These are phyloP conservation scores for Rhodamnia argentea DNA, from an alignment of 345 rosid genomes.

Conservation along the genomic window DNA sequence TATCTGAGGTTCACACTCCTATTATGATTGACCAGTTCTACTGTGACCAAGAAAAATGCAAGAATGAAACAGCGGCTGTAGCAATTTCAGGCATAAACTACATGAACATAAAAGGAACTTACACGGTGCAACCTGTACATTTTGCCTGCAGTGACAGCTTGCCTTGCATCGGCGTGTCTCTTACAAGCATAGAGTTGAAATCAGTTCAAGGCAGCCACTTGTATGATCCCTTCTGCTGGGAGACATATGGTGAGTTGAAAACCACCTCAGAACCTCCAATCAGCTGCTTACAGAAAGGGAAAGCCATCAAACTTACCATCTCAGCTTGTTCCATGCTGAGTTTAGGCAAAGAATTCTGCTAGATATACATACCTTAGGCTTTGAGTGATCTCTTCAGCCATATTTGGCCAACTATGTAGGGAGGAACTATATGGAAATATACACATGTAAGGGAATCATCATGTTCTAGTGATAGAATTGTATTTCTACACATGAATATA, in stretches of 20 bases:
- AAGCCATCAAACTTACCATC: slow-evolving; percentile 23
- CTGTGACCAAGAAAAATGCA: slow-evolving; percentile 53
- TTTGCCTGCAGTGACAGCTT: slow-evolving; percentile 77
- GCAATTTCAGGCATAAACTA: slow-evolving; percentile 63
- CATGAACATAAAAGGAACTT: slow-evolving; percentile 64
- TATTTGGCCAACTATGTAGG: background rate
- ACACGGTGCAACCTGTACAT: slow-evolving; percentile 46
- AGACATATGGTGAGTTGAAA: slow-evolving; percentile 65
- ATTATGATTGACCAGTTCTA: slow-evolving; percentile 84
- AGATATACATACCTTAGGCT: background rate
- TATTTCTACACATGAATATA: background rate
- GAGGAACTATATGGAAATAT: background rate
- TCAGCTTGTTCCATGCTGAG: slow-evolving; percentile 32
- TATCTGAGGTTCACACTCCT: slow-evolving; percentile 54
- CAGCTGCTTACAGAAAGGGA: slow-evolving; percentile 48
- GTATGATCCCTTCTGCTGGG: slow-evolving; percentile 59
- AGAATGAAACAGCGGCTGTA: slow-evolving; percentile 66
- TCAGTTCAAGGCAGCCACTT: slow-evolving; percentile 22
- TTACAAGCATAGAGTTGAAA: slow-evolving; percentile 46
- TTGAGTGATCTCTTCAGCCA: background rate
- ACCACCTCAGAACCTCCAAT: slow-evolving; percentile 56
- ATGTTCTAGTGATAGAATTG: background rate
- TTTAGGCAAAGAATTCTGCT: background rate
- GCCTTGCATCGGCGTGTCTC: slow-evolving; percentile 67
- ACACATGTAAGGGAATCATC: background rate